Evolutionary conservation across 371 early-diverging fungal genomes (phyloP), one percentile per base, ranked within the genome.

Genomic region (Rhizopus delemar): DNA sequence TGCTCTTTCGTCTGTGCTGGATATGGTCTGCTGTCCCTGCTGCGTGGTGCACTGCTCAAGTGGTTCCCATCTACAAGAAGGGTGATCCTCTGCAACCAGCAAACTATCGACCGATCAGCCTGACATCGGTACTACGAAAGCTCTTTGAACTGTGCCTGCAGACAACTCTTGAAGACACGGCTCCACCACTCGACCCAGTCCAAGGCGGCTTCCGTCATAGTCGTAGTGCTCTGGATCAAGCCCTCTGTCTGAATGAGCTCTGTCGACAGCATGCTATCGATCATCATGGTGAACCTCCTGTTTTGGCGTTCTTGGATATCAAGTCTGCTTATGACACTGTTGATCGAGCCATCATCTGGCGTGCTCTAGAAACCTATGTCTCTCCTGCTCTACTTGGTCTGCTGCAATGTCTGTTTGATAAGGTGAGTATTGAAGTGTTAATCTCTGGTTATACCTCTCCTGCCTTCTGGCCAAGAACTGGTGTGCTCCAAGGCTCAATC

Each of bases 121-220:
- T 67, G 2, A 66, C 67, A 6, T 66, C 71, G 7, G 55, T 67
- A 13, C 1, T 70, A n/a, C 36, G 70, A 9, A 70, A 66, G 51
- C 29, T 62, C 0, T 52, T 70, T 36, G 66, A 70, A 43, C 34
- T 57, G 3, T 57, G 45, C 28, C 13, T 70, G 0, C 35, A 45
- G 11, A 29, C 57, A 28, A 2, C 16, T 9, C 57, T 60, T 4
- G 34, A 8, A 8, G n/a, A 8, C 5, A 13, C 9, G 6, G 51
- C 67, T 5, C 67, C 71, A 2, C 39, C 46, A 2, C 39, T 61
- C 4, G 67, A 77, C 33, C 13, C 64, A 0, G 70, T 59, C 3
- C 70, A 77, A 60, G 74, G 71, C 41, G 74, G 74, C 4, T 77
- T 77, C 38, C 68, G 66, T 3, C 31, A 49, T 8, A 39, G 46